A percentile compares a stretch with the other conserved stretches of the same genome.
These are phyloP conservation scores for Pterocarpus santalinus DNA, from an alignment of 306 rosid species.

Conservation along the genomic window DNA sequence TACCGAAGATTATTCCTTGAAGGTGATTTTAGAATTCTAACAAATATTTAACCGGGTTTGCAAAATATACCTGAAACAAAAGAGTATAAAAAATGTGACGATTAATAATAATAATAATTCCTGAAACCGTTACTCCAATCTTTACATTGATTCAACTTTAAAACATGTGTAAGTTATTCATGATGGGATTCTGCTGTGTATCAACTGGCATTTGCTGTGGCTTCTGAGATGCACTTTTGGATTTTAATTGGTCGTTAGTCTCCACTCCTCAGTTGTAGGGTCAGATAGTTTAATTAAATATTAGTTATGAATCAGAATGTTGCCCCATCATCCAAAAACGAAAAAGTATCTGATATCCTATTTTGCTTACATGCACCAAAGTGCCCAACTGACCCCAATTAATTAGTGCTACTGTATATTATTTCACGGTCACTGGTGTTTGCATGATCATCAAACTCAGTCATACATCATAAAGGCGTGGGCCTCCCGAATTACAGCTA, in stretches of 20 bases:
- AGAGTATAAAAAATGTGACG: neutral
- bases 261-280: constrained; percentile 14
- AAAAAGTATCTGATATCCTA: constrained; percentile 1
- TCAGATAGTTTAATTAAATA: constrained; percentile 25
- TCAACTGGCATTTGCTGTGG: constrained; percentile 34
- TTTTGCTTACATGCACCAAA: constrained; percentile 32
- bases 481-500: constrained; percentile 50
- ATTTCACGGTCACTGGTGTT: neutral
- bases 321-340: constrained; percentile 35
- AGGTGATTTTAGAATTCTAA: neutral
- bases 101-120: neutral
- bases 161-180: constrained; percentile 35
- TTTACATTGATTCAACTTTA: constrained; percentile 6
- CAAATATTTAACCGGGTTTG: neutral
- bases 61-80: neutral
- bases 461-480: constrained; percentile 45
- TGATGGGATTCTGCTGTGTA: constrained; percentile 47
- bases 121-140: constrained; percentile 6
- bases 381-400: constrained; percentile 29
- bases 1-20: neutral
- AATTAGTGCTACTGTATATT: neutral
- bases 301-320: constrained; percentile 34
- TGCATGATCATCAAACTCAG: constrained; percentile 38
- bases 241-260: constrained; percentile 19
- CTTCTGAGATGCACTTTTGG: constrained; percentile 35